These are phyloP conservation scores for Licmophora abbreviata DNA, from an alignment of 108 stramenopile genomes.

Conservation along the genomic window DNA sequence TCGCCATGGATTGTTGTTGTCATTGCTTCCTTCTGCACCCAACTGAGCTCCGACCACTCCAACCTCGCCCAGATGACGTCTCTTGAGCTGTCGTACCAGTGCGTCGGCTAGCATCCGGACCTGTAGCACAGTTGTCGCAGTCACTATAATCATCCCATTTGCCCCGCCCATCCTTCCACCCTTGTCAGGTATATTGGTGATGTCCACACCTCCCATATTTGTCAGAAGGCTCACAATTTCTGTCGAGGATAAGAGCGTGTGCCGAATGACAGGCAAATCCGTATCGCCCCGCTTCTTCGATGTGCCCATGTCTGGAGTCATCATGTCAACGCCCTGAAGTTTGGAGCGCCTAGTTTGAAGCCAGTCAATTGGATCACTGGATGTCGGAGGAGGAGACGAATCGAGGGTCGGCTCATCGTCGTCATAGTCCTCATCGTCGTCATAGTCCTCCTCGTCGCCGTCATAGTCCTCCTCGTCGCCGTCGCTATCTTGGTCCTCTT, in stretches of 20 bases:
- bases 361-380: conserved; percentile 56
- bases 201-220: conserved; percentile 44
- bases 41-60: conserved; percentile 53
- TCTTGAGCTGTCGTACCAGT: conserved; percentile 61
- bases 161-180: conserved; percentile 30
- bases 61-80: conserved; percentile 46
- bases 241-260: conserved; percentile 46
- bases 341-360: conserved; percentile 44
- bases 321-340: conserved; percentile 13
- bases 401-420: not conserved
- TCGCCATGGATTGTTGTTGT: conserved; percentile 53
- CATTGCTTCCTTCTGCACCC: conserved; percentile 43
- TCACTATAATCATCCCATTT: conserved; percentile 33
- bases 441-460: conserved; percentile 8
- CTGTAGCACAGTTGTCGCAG: conserved; percentile 33
- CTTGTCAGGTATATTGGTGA: conserved; percentile 27
- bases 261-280: conserved; percentile 41
- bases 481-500: not conserved
- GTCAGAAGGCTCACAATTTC: conserved; percentile 51
- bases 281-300: conserved; percentile 19
- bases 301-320: conserved; percentile 30
- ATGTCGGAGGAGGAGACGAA: conserved; percentile 1
- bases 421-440: conserved; percentile 1
- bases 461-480: conserved; percentile 8
- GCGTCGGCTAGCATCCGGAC: conserved; percentile 46